These are phyloP conservation scores for Cetradonia linearis DNA, from an alignment of 495 filamentous ascomycete genomes.

Conservation along the genomic window DNA sequence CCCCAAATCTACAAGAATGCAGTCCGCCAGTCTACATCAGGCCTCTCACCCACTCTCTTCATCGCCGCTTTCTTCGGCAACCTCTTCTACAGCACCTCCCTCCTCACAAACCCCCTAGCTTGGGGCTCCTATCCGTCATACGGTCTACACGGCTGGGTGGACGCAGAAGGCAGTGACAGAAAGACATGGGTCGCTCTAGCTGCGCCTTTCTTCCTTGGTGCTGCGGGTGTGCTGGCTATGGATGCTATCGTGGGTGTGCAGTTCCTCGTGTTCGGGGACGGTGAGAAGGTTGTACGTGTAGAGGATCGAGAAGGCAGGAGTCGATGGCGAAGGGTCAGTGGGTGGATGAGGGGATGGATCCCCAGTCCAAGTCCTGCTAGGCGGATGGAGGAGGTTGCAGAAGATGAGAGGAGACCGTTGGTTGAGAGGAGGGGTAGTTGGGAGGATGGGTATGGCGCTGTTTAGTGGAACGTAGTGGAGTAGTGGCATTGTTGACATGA, in stretches of 20 bases:
- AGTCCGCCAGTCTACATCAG: conserved; percentile 54
- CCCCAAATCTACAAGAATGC: conserved; percentile 65
- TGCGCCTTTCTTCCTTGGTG: conserved; percentile 62
- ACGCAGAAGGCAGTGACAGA: conserved; percentile 46
- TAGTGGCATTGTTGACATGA: neutral
- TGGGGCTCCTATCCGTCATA: conserved; percentile 52
- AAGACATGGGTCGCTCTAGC: conserved; percentile 48
- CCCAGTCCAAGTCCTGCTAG: conserved; percentile 29
- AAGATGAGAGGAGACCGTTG: conserved; percentile 13
- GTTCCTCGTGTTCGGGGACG: conserved; percentile 49
- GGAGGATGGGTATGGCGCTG: conserved; percentile 10
- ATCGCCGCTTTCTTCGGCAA: conserved; percentile 64
- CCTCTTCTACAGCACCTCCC: conserved; percentile 57
- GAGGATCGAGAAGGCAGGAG: conserved; percentile 34
- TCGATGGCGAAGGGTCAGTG: conserved; percentile 46
- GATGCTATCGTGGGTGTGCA: conserved; percentile 59
- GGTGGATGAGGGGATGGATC: conserved; percentile 64
- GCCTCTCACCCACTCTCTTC: conserved; percentile 59
- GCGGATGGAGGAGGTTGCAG: neutral
- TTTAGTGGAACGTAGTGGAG: neutral
- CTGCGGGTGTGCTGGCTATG: conserved; percentile 55
- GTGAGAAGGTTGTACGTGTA: conserved; percentile 30
- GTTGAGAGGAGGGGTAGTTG: conserved; percentile 11
- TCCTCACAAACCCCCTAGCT: conserved; percentile 58
- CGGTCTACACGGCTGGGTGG: conserved; percentile 59